These are phyloP conservation scores for Fraxinus nigra DNA, from an alignment of 305 asterid species.

Conservation along the genomic window DNA sequence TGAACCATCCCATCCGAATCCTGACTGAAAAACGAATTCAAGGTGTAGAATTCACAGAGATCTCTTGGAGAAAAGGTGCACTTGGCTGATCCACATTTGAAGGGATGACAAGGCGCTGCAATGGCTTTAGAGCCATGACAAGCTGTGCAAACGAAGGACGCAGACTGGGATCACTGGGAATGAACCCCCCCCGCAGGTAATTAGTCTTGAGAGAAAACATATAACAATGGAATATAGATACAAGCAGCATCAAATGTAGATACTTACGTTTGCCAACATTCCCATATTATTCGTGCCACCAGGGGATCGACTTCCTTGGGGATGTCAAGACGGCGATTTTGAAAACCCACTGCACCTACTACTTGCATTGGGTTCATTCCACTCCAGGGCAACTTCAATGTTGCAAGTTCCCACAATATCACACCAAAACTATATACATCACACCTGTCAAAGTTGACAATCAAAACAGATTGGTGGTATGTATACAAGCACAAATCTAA, in stretches of 20 bases:
- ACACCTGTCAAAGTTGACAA: conserved; percentile 56
- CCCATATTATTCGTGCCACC: conserved; percentile 92
- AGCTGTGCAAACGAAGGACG: conserved; percentile 98
- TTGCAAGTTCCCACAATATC: conserved; percentile 96
- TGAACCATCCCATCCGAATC: not conserved
- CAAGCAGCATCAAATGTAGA: not conserved
- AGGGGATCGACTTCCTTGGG: conserved; percentile 93
- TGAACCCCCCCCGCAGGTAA: not conserved
- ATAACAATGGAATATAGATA: not conserved
- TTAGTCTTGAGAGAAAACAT: not conserved
- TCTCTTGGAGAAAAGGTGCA: conserved; percentile 49
- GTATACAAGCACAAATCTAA: not conserved
- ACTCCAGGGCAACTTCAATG: conserved; percentile 92
- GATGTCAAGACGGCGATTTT: conserved; percentile 90
- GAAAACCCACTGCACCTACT: conserved; percentile 99
- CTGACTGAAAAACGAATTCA: conserved; percentile 1
- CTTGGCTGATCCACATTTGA: conserved; percentile 58
- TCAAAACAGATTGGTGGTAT: not conserved
- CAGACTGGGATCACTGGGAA: conserved; percentile 79
- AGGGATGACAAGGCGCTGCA: conserved; percentile 78
- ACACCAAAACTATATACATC: conserved; percentile 97
- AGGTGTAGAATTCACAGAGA: conserved; percentile 62
- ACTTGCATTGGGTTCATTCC: conserved; percentile 99
- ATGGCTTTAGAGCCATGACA: conserved; percentile 79
- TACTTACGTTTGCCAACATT: conserved; percentile 93